Evolutionary conservation across 2,329 filamentous ascomycete genomes (phyloP), one percentile per base, ranked within the genome.

Genomic region (Passalora sequoiae): DNA sequence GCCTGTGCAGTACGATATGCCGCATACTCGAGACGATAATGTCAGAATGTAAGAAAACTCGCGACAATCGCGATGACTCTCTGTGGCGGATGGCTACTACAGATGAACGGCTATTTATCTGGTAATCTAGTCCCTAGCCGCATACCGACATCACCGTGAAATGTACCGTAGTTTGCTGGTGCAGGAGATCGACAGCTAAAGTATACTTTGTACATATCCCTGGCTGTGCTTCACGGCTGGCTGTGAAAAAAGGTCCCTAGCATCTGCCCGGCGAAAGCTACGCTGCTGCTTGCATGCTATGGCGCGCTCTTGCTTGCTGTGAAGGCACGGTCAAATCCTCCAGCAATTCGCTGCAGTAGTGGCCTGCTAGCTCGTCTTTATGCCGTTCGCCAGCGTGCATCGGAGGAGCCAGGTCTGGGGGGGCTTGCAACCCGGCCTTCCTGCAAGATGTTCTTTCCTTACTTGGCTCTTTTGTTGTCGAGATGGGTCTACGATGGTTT

Each of bases 121-220:
- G 50, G 50, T 53, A 38, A 29, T 38, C 36, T 38, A 40, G 38
- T 36, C 33, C 20, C 33, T 36, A 36, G 33, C 33, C 33, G 20
- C 33, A 36, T 36, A 21, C 38, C 17, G 38, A 40, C 38, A 27
- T 30, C 38, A 31, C 33, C 21, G 33, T 8, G 20, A 36, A 20
- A 36, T 46, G 40, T 51, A 46, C 45, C 38, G 38, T 40, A 48
- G 44, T 43, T n/a, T 49, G 53, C 38, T 43, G 40, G 45, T 49
- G 51, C 59, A 55, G 59, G 56, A 55, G 57, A 59, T 59, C 56
- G 53, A 50, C 56, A 37, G 45, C 53, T 49, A 54, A 51, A 38
- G n/a, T n/a, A n/a, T n/a, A n/a, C n/a, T n/a, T n/a, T 42, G 13
- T 13, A 36, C 33, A 37, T 38, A 51, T 50, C 50, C 48, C 49